Percentiles rank a stretch among this genome's conserved stretches.
phyloP scores from a whole-genome alignment of 2,329 filamentous ascomycete species.

The Fusarium brachygibbosum region DNA sequence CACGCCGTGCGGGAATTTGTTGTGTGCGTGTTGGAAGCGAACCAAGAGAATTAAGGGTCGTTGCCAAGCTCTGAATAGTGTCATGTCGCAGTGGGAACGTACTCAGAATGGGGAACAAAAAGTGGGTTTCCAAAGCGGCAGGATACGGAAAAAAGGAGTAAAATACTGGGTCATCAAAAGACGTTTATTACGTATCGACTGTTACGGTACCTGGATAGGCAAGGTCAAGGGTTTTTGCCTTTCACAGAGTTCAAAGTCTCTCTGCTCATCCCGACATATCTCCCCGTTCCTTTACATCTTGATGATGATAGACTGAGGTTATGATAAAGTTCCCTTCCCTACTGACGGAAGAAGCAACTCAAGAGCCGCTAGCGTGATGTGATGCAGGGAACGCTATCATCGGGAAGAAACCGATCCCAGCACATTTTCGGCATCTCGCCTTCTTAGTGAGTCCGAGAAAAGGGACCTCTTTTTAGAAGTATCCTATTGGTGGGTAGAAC shows the following conservation, averaged over 20 bases:
- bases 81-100: slow-evolving; percentile 24
- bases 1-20: slow-evolving; percentile 9
- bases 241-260: too few relatives aligned
- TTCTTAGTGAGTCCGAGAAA: slow-evolving; percentile 6
- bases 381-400: slow-evolving; percentile 12
- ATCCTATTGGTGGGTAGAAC: background rate
- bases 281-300: too few relatives aligned
- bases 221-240: background rate
- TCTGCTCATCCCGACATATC: too few relatives aligned
- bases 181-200: background rate
- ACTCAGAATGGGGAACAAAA: background rate
- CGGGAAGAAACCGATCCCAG: slow-evolving; percentile 13
- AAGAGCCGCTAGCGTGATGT: slow-evolving; percentile 13
- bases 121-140: background rate
- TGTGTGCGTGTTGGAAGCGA: background rate
- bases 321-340: slow-evolving; percentile 2
- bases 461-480: background rate
- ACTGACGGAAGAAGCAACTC: background rate
- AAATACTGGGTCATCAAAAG: background rate
- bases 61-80: slow-evolving; percentile 15
- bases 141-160: background rate
- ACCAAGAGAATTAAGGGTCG: slow-evolving; percentile 1
- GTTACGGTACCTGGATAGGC: background rate
- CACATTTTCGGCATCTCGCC: background rate
- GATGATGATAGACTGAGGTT: background rate